Conservation (phyloP, 2,329 filamentous ascomycete genomes). For the Fusarium coffeatum region DNA sequence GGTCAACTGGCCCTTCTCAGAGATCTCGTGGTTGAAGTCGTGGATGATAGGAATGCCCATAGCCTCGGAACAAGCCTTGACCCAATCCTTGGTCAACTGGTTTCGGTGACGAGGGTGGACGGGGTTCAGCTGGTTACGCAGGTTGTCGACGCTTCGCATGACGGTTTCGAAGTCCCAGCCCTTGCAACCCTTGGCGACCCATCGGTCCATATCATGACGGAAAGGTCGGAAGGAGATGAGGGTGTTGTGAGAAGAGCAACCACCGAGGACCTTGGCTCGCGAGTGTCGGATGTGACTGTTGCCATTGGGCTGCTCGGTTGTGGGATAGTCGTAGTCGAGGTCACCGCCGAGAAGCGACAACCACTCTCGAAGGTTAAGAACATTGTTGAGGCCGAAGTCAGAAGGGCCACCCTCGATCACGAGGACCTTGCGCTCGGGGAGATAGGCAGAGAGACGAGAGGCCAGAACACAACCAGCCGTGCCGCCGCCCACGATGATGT, state of each 20-base stretch:
- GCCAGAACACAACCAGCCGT: conserved; percentile 89
- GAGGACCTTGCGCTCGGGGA: conserved; percentile 83
- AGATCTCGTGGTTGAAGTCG: conserved; percentile 90
- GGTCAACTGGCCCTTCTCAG: conserved; percentile 75
- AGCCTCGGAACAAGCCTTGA: conserved; percentile 80
- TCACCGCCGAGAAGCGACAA: conserved; percentile 85
- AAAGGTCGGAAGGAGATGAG: conserved; percentile 93
- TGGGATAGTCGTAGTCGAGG: conserved; percentile 91
- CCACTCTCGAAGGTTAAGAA: conserved; percentile 89
- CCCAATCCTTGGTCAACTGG: conserved; percentile 92
- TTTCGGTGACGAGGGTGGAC: conserved; percentile 88
- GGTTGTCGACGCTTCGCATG: conserved; percentile 82
- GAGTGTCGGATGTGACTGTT: conserved; percentile 95
- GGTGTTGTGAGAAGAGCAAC: conserved; percentile 94
- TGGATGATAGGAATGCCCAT: conserved; percentile 83
- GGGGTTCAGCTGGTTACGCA: conserved; percentile 90
- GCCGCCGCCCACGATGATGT: conserved; percentile 86
- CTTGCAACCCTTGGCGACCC: conserved; percentile 83
- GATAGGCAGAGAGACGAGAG: conserved; percentile 81
- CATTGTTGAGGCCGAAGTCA: conserved; percentile 88
- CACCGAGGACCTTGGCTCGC: conserved; percentile 89
- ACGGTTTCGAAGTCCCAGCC: conserved; percentile 91
- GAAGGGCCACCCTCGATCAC: conserved; percentile 90
- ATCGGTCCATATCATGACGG: conserved; percentile 86
- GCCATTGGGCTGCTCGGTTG: conserved; percentile 88